phyloP scores from a whole-genome alignment of 2,329 filamentous ascomycete species.

The Shiraia bambusicola region DNA sequence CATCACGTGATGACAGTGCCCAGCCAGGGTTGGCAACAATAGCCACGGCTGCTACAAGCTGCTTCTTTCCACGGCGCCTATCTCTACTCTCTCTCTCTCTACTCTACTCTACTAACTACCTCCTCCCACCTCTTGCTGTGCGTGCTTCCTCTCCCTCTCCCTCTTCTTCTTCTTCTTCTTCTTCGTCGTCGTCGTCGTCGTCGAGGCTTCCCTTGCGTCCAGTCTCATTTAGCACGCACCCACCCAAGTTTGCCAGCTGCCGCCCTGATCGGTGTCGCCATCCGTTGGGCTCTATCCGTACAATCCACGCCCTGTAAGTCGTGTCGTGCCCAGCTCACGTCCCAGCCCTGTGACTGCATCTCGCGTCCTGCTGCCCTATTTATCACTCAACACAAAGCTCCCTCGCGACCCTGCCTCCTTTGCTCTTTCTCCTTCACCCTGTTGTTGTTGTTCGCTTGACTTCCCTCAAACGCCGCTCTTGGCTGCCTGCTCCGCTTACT shows the following conservation, averaged over 20 bases:
- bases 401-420: conserved; percentile 11
- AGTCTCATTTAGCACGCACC: conserved; percentile 24
- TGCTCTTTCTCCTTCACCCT: conserved; percentile 10
- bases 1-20: conserved; percentile 16
- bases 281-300: conserved; percentile 41
- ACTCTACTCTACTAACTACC: conserved; percentile 17
- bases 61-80: too few relatives aligned
- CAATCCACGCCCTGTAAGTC: conserved; percentile 45
- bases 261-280: conserved; percentile 24
- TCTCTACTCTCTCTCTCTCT: too few relatives aligned
- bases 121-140: conserved; percentile 24
- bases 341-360: conserved; percentile 23
- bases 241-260: conserved; percentile 15
- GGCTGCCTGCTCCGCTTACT: conserved; percentile 41
- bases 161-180: too few relatives aligned
- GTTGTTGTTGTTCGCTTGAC: conserved; percentile 19
- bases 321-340: conserved; percentile 30
- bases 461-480: conserved; percentile 21
- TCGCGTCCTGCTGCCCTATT: conserved; percentile 17
- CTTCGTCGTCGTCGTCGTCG: too few relatives aligned
- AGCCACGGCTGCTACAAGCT: conserved; percentile 16
- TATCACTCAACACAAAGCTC: conserved; percentile 16
- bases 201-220: conserved; percentile 33
- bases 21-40: conserved; percentile 17
- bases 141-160: conserved; percentile 27